These are phyloP conservation scores for Tuber aestivum DNA, from an alignment of 495 filamentous ascomycete species.

Conservation along the genomic window DNA sequence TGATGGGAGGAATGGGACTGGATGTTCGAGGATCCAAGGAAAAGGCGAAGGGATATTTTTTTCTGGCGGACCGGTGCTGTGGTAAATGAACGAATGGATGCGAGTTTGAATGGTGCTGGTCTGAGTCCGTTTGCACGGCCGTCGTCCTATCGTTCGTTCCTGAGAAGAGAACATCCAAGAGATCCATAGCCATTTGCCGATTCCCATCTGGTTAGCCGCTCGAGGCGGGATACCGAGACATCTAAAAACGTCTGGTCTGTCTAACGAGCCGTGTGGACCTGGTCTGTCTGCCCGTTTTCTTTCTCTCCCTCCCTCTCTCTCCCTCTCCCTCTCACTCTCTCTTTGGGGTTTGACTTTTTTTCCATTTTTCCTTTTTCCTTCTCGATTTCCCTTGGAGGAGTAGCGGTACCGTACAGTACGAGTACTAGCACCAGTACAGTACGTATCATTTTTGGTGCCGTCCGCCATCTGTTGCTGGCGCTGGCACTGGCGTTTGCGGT, in stretches of 20 bases:
- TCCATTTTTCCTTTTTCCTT: too few species aligned
- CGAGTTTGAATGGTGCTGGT: neutral
- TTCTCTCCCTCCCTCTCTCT: neutral
- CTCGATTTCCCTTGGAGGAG: neutral
- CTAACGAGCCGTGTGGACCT: neutral
- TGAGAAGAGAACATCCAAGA: neutral
- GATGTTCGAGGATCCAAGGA: neutral
- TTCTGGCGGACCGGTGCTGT: neutral
- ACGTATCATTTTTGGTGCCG: neutral
- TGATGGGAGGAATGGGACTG: conserved; percentile 19
- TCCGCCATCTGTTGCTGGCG: neutral
- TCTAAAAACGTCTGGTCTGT: neutral
- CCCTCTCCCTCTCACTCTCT: neutral
- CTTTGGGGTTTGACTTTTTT: neutral
- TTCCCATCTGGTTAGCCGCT: neutral
- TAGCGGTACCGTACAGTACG: too few species aligned
- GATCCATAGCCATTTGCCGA: neutral
- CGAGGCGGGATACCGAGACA: conserved; percentile 1
- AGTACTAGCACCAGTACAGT: too few species aligned
- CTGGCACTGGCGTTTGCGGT: neutral
- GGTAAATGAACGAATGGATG: neutral
- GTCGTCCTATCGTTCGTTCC: neutral
- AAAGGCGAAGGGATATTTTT: neutral
- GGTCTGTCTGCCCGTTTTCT: neutral
- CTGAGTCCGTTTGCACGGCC: neutral